Evolutionary conservation across 2,329 filamentous ascomycete genomes (phyloP), one percentile per base, ranked within the genome.

Genomic region (Elsinoe australis): DNA sequence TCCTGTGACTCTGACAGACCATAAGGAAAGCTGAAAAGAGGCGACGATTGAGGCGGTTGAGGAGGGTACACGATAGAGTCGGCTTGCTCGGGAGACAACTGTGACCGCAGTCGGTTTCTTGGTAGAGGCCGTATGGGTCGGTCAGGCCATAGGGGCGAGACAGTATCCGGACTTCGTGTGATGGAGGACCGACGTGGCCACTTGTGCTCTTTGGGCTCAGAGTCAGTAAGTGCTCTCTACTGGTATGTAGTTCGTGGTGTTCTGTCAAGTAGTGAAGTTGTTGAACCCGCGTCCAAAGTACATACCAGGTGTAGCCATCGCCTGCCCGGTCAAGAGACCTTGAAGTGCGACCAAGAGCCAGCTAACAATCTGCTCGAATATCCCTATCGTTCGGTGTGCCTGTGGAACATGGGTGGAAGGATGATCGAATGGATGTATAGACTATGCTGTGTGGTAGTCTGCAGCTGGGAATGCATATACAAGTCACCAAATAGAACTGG

Each of bases 101-200:
- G 82, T 63, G 92, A 88, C 59, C 89, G 86, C 48, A 98, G 76
- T 55, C 86, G 83, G 60, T 88, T 84, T 68, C 86, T 92, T 34
- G 92, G 92, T 52, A 98, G 72, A 49, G 92, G 92, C 62, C 88
- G 83, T 64, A 98, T 98, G 52, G 90, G 85, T 66, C 92, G 83
- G 63, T 94, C 86, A 56, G 87, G 87, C 64, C 86, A 94, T 60
- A 87, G 74, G 51, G 85, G 80, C 52, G 87, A 92, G 54, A 81
- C 75, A 51, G 84, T 83, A 72, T 95, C 87, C 55, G 63, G 62
- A 3, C 47, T 51, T 31, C 50, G 34, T 14, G 48, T 52, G 9
- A 51, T n/a, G 19, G 52, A 54, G n/a, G 52, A 54, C 48, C 52
- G 49, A 21, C 50, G 52, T 42, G 52, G 48, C 50, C 52, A 54